phyloP scores from a whole-genome alignment of 176 grass and related monocot species.

The Lolium multiflorum region DNA sequence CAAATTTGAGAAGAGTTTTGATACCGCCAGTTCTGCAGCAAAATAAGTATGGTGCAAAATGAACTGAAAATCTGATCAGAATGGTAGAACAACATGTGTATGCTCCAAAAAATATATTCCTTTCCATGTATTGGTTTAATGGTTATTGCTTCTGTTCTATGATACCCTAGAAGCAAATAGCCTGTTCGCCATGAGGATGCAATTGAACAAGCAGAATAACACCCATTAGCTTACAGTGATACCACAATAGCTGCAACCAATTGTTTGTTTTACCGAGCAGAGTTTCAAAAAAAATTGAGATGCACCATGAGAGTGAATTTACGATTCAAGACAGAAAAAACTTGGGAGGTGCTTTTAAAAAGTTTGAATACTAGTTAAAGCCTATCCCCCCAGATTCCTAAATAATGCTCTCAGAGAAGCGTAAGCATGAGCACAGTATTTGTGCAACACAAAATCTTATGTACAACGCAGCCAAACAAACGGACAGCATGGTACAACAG shows the following conservation, averaged over 20 bases:
- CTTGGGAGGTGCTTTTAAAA: not conserved
- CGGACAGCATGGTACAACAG: not conserved
- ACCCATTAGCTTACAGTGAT: slow-evolving; percentile 29
- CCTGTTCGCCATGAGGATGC: not conserved
- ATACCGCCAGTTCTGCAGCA: not conserved
- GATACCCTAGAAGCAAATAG: slow-evolving; percentile 20
- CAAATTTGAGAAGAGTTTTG: slow-evolving; percentile 5
- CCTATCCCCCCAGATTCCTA: not conserved
- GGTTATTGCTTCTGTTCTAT: slow-evolving; percentile 25
- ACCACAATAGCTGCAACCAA: slow-evolving; percentile 8
- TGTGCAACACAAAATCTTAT: not conserved
- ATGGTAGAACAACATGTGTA: slow-evolving; percentile 1
- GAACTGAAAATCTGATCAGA: slow-evolving; percentile 4
- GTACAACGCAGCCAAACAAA: not conserved
- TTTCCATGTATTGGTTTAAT: not conserved
- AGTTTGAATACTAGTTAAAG: not conserved
- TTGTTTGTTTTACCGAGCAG: not conserved
- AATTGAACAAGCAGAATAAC: slow-evolving; percentile 3
- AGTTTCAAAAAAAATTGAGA: not conserved
- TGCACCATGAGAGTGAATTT: slow-evolving; percentile 1
- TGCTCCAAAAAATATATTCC: not conserved
- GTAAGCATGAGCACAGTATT: slow-evolving; percentile 1
- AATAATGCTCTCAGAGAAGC: not conserved
- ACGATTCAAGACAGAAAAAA: not conserved
- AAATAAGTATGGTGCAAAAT: slow-evolving; percentile 6